Evolutionary conservation across 768 basidiomycete species (phyloP).

Genomic region (Leucosporidium creatinivorum): DNA sequence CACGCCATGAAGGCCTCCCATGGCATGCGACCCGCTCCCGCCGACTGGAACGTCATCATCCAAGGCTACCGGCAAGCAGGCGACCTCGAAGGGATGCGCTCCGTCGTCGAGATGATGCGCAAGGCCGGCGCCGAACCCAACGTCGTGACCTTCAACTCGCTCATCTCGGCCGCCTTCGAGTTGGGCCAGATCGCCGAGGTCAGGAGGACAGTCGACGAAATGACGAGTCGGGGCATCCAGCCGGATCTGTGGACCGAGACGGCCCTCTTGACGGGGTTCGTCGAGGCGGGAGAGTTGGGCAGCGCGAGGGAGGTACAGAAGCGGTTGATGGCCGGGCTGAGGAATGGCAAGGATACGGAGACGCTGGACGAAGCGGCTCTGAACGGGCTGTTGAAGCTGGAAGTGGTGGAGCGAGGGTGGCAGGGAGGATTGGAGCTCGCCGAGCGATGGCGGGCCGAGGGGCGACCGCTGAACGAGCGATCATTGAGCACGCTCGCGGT

Average conservation of each 20-base stretch:
- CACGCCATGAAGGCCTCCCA: constrained; percentile 5
- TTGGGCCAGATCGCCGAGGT: neutral
- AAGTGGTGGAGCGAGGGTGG: constrained; percentile 5
- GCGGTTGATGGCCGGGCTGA: neutral
- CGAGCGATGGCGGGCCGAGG: neutral
- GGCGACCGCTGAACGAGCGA: constrained; percentile 2
- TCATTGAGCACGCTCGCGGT: constrained; percentile 17
- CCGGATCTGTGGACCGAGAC: constrained; percentile 21
- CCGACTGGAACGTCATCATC: constrained; percentile 31
- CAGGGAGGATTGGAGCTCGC: constrained; percentile 2
- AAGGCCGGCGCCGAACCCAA: constrained; percentile 3
- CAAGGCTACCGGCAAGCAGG: constrained; percentile 9
- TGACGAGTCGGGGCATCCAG: constrained; percentile 6
- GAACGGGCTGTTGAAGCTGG: constrained; percentile 24
- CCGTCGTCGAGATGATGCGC: constrained; percentile 1
- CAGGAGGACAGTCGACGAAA: constrained; percentile 7
- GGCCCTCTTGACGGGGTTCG: constrained; percentile 22
- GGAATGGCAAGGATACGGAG: neutral
- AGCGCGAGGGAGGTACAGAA: constrained; percentile 11
- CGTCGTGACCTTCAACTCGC: constrained; percentile 26
- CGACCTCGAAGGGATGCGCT: constrained; percentile 15
- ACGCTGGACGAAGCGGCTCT: constrained; percentile 7
- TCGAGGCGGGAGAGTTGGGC: constrained; percentile 18
- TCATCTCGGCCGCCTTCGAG: constrained; percentile 25
- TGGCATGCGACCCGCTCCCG: constrained; percentile 2